These are phyloP conservation scores for Mycena epipterygia DNA, from an alignment of 768 basidiomycete genomes.

Conservation along the genomic window DNA sequence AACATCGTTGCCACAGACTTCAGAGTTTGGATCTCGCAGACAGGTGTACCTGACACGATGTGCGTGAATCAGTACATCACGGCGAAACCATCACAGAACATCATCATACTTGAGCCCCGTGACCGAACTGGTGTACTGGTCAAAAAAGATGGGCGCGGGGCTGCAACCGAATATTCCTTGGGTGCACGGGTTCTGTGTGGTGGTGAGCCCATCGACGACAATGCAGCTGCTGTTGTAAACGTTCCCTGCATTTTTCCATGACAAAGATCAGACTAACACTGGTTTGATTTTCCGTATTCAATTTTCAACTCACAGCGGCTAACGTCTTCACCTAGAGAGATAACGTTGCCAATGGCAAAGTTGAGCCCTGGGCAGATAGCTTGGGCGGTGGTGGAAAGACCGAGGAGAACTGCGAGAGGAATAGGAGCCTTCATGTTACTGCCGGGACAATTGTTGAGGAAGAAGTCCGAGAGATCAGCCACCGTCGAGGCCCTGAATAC, in stretches of 20 bases:
- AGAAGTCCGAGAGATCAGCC: slow-evolving; percentile 5
- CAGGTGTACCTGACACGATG: slow-evolving; percentile 44
- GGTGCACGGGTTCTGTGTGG: slow-evolving; percentile 31
- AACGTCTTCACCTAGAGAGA: slow-evolving; percentile 19
- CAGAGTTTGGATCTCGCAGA: slow-evolving; percentile 43
- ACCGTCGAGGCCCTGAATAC: background rate
- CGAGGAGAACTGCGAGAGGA: slow-evolving; percentile 15
- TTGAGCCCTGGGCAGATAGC: slow-evolving; percentile 31
- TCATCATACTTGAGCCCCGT: slow-evolving; percentile 18
- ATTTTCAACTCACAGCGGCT: slow-evolving; percentile 27
- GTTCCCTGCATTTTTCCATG: slow-evolving; percentile 23
- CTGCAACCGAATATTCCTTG: slow-evolving; percentile 35
- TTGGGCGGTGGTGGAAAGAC: slow-evolving; percentile 14
- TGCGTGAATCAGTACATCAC: slow-evolving; percentile 6
- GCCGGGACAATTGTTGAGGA: slow-evolving; percentile 1
- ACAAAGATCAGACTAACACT: background rate
- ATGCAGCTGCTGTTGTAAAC: slow-evolving; percentile 35
- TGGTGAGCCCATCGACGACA: slow-evolving; percentile 30
- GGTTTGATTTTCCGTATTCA: slow-evolving; percentile 2
- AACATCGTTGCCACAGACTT: slow-evolving; percentile 39
- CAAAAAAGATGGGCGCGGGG: slow-evolving; percentile 30
- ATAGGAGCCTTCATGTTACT: slow-evolving; percentile 18
- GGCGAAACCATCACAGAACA: slow-evolving; percentile 1
- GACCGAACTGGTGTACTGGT: slow-evolving; percentile 25
- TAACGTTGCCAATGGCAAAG: slow-evolving; percentile 26